A percentile compares a stretch with the other conserved stretches of the same genome.
Conservation (phyloP, 805 yeast genomes). For the Myxozyma vanderwaltii region DNA sequence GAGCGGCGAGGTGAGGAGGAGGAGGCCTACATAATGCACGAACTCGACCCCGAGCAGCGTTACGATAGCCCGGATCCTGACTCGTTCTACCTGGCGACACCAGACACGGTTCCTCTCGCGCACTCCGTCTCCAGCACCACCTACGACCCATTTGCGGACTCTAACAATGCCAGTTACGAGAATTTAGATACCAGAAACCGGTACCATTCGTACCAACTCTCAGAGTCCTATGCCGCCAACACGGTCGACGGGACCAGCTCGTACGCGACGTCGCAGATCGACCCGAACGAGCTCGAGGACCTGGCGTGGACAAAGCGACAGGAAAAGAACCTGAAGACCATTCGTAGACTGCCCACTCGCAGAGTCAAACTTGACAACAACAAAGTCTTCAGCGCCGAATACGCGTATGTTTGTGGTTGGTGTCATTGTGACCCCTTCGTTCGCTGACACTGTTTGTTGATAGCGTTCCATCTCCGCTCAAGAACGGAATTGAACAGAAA, state of each 20-base stretch:
- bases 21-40: slow-evolving; percentile 4
- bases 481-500: slow-evolving; percentile 43
- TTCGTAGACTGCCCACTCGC: slow-evolving; percentile 43
- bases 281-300: slow-evolving; percentile 14
- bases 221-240: slow-evolving; percentile 3
- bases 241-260: not conserved
- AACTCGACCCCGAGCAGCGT: slow-evolving; percentile 1
- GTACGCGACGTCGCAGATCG: not conserved
- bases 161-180: not conserved
- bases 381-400: slow-evolving; percentile 38
- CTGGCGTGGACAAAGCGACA: slow-evolving; percentile 41
- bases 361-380: slow-evolving; percentile 45
- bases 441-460: not conserved
- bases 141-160: slow-evolving; percentile 17
- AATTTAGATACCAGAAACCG: not conserved
- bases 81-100: slow-evolving; percentile 9
- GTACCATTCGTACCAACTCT: slow-evolving; percentile 2
- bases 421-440: not conserved
- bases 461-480: slow-evolving; percentile 48
- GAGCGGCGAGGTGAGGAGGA: slow-evolving; percentile 7
- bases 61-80: slow-evolving; percentile 1
- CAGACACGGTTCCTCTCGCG: slow-evolving; percentile 17
- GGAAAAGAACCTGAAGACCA: slow-evolving; percentile 31
- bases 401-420: slow-evolving; percentile 17
- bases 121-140: slow-evolving; percentile 13